Conservation (phyloP, 2,329 filamentous ascomycete genomes). For the Aplosporella prunicola region DNA sequence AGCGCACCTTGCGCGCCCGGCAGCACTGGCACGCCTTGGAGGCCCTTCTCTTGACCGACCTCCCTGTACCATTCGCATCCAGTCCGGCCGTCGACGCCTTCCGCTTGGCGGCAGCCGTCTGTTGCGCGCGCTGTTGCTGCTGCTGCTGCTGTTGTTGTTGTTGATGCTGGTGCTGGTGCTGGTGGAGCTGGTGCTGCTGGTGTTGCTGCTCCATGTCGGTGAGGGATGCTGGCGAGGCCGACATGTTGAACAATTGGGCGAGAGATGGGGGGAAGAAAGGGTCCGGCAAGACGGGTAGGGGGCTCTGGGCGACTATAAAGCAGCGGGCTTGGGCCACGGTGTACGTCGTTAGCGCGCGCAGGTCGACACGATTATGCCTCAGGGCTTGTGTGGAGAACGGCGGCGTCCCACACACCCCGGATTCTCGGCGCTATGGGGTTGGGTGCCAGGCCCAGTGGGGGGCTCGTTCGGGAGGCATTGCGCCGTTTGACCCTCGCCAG, state of each 20-base stretch:
- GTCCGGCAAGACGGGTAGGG: neutral
- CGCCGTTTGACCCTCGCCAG: too few relatives aligned
- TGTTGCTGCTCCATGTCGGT: slow-evolving; percentile 1
- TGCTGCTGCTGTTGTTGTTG: slow-evolving; percentile 1
- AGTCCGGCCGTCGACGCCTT: slow-evolving; percentile 49
- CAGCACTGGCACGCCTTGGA: slow-evolving; percentile 86
- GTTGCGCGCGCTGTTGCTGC: neutral
- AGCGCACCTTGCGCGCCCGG: slow-evolving; percentile 80
- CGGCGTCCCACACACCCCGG: too few relatives aligned
- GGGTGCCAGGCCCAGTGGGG: too few relatives aligned
- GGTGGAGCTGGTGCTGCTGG: neutral
- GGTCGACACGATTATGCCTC: too few relatives aligned
- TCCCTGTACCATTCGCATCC: slow-evolving; percentile 37
- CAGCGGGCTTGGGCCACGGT: too few relatives aligned
- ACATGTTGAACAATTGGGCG: slow-evolving; percentile 10
- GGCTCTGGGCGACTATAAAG: neutral
- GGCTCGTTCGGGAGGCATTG: too few relatives aligned
- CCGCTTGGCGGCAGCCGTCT: slow-evolving; percentile 39
- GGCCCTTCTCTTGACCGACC: slow-evolving; percentile 71
- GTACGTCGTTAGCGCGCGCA: too few relatives aligned
- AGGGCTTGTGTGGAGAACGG: too few relatives aligned
- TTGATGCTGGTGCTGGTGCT: neutral
- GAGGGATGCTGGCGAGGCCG: slow-evolving; percentile 9
- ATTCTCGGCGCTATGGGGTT: too few relatives aligned
- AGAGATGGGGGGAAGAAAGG: neutral